Percentiles rank a stretch among this genome's conserved stretches.
Conservation (phyloP, 2,329 filamentous ascomycete species). For the Xylariaceae sp. region DNA sequence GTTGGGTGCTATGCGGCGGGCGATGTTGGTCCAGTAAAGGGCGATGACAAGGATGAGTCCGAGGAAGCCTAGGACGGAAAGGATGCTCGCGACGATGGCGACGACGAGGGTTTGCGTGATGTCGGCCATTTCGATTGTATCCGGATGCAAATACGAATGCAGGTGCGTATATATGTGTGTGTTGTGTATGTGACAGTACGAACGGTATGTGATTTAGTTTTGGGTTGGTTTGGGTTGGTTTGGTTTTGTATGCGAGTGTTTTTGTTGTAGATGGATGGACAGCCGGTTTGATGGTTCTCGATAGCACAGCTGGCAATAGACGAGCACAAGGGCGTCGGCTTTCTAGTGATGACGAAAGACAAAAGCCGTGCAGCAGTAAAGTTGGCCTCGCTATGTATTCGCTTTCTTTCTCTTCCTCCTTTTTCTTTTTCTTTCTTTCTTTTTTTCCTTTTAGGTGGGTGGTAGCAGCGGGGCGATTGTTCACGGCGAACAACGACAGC, state of each 20-base stretch:
- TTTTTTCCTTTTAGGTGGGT: neutral
- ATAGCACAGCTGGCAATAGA: neutral
- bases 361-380: neutral
- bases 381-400: no score
- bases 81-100: conserved; percentile 16
- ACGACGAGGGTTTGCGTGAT: conserved; percentile 12
- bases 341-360: neutral
- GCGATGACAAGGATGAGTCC: conserved; percentile 15
- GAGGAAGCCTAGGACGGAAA: conserved; percentile 15
- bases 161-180: neutral
- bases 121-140: conserved; percentile 8
- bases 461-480: neutral
- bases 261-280: neutral
- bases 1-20: conserved; percentile 15
- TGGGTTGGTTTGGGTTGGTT: neutral
- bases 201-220: no score
- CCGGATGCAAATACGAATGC: neutral
- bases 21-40: conserved; percentile 18
- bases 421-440: neutral
- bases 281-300: neutral
- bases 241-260: neutral
- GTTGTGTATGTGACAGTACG: neutral
- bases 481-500: neutral
- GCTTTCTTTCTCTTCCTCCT: neutral
- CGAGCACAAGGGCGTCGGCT: neutral